These are phyloP conservation scores for Aegle marmelos DNA, from an alignment of 345 rosid species.

Conservation along the genomic window DNA sequence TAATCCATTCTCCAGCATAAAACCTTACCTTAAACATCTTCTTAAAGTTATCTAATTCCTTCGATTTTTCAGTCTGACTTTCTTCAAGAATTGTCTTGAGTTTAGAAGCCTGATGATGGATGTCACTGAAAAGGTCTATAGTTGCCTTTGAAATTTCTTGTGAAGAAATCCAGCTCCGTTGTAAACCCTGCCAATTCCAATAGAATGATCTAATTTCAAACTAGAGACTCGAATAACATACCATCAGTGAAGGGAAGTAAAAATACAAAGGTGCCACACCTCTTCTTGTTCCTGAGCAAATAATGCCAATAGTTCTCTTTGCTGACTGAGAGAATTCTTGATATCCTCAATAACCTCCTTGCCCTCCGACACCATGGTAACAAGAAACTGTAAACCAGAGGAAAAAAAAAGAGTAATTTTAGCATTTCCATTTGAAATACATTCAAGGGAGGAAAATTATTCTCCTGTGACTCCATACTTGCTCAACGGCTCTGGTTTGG, in stretches of 20 bases:
- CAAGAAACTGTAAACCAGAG: slow-evolving; percentile 47
- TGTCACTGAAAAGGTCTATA: slow-evolving; percentile 49
- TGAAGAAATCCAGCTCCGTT: slow-evolving; percentile 52
- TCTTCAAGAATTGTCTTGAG: slow-evolving; percentile 45
- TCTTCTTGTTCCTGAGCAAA: slow-evolving; percentile 66
- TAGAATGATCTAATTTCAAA: background rate
- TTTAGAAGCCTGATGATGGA: slow-evolving; percentile 53
- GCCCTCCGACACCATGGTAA: slow-evolving; percentile 48
- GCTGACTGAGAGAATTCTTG: slow-evolving; percentile 56
- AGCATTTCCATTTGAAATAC: background rate
- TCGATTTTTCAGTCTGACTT: slow-evolving; percentile 46
- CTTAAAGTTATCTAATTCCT: slow-evolving; percentile 56
- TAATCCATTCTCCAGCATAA: background rate
- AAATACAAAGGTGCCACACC: slow-evolving; percentile 29
- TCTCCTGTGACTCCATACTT: slow-evolving; percentile 38
- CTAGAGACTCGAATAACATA: background rate
- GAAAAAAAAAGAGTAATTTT: background rate
- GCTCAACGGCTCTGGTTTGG: slow-evolving; percentile 46
- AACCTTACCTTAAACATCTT: slow-evolving; percentile 52
- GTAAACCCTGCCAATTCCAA: slow-evolving; percentile 44
- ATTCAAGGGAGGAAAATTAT: background rate
- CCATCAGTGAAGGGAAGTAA: slow-evolving; percentile 3
- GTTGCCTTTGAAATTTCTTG: slow-evolving; percentile 62
- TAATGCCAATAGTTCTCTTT: slow-evolving; percentile 53
- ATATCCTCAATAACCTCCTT: slow-evolving; percentile 47